These are phyloP conservation scores for Hirsutella minnesotensis DNA, from an alignment of 2,329 filamentous ascomycete species.

Conservation along the genomic window DNA sequence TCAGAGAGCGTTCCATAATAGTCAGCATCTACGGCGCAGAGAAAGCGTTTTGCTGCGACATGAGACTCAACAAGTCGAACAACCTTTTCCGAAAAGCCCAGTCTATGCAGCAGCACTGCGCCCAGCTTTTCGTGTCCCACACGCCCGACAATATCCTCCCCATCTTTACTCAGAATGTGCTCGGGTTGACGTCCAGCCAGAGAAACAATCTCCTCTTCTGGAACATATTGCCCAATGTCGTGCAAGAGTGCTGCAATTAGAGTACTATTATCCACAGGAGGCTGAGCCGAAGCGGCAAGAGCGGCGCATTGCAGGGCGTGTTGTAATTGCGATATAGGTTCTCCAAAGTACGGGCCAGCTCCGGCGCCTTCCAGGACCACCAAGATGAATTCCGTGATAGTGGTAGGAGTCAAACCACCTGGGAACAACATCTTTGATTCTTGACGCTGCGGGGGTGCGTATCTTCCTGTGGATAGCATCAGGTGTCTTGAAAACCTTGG, in stretches of 20 bases:
- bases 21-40: constrained; percentile 8
- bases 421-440: neutral
- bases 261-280: constrained; percentile 9
- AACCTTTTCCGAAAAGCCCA: constrained; percentile 8
- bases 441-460: too few species aligned
- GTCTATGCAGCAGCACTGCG: constrained; percentile 5
- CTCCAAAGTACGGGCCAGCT: constrained; percentile 8
- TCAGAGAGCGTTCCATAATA: constrained; percentile 8
- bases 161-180: too few species aligned
- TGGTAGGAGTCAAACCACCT: constrained; percentile 2
- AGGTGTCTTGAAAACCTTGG: too few species aligned
- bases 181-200: too few species aligned
- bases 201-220: too few species aligned
- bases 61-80: constrained; percentile 9
- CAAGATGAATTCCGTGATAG: constrained; percentile 6
- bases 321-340: constrained; percentile 9
- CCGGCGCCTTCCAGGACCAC: constrained; percentile 6
- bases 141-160: constrained; percentile 6
- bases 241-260: constrained; percentile 10
- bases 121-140: constrained; percentile 8
- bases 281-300: constrained; percentile 4
- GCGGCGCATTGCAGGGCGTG: constrained; percentile 8
- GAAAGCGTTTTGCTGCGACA: constrained; percentile 9
- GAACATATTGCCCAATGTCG: constrained; percentile 9
- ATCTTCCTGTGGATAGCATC: too few species aligned